Conservation (phyloP, 768 basidiomycete genomes). For the Boletellus emodensis region DNA sequence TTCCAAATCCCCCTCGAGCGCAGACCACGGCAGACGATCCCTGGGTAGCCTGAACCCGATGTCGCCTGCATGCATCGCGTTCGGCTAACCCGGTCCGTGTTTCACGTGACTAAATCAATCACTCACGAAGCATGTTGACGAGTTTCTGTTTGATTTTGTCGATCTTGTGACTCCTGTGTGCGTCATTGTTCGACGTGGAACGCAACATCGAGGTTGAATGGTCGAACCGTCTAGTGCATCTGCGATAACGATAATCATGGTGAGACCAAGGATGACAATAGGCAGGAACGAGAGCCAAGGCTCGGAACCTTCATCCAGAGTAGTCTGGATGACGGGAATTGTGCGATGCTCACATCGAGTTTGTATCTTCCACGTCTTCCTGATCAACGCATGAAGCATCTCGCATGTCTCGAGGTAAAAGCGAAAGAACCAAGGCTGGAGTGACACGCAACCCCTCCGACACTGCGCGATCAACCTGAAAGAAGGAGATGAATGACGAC, state of each 20-base stretch:
- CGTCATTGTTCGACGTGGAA: not conserved
- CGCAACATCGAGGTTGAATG: not conserved
- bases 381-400: not conserved
- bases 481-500: not conserved
- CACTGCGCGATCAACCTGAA: not conserved
- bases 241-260: not conserved
- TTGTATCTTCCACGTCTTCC: not conserved
- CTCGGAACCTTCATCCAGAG: no score
- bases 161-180: not conserved
- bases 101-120: not conserved
- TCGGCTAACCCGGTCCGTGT: not conserved
- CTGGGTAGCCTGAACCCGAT: not conserved
- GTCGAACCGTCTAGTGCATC: not conserved
- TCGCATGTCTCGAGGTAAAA: not conserved
- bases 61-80: not conserved
- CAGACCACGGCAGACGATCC: not conserved
- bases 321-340: not conserved
- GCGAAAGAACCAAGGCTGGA: not conserved
- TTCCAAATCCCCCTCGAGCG: not conserved
- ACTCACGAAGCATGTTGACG: constrained; percentile 10
- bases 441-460: not conserved
- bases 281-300: no score
- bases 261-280: no score
- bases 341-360: not conserved
- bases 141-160: not conserved